phyloP scores from a whole-genome alignment of 2,329 filamentous ascomycete genomes.

The Juglanconis sp. region DNA sequence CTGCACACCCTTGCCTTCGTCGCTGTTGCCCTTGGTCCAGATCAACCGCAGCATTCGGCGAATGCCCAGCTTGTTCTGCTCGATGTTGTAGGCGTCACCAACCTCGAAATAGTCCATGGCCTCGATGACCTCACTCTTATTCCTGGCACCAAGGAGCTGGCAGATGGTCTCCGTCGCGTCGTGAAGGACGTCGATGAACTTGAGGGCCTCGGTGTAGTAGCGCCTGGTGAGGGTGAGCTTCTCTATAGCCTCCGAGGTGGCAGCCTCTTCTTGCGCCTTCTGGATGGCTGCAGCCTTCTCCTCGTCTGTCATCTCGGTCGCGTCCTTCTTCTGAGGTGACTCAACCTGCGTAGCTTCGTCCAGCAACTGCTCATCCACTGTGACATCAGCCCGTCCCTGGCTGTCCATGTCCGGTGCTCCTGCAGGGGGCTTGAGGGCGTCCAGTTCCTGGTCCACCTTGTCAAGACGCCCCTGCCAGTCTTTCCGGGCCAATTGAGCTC shows the following conservation, averaged over 20 bases:
- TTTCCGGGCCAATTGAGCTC: constrained; percentile 76
- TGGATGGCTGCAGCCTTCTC: constrained; percentile 69
- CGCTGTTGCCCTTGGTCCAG: constrained; percentile 99
- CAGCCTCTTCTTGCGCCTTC: constrained; percentile 82
- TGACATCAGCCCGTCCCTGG: constrained; percentile 53
- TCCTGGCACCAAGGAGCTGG: constrained; percentile 86
- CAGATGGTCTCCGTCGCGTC: constrained; percentile 76
- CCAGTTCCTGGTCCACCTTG: constrained; percentile 77
- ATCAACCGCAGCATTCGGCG: constrained; percentile 93
- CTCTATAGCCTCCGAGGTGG: constrained; percentile 82
- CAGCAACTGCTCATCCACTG: constrained; percentile 73
- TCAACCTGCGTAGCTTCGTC: constrained; percentile 85
- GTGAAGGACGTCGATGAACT: constrained; percentile 89
- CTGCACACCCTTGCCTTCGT: constrained; percentile 97
- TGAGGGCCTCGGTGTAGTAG: constrained; percentile 90
- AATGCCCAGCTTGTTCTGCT: constrained; percentile 89
- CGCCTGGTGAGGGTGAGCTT: constrained; percentile 84
- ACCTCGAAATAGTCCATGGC: constrained; percentile 98
- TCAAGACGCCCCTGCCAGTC: constrained; percentile 84
- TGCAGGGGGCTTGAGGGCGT: constrained; percentile 74
- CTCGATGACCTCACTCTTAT: constrained; percentile 98
- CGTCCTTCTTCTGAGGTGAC: constrained; percentile 60
- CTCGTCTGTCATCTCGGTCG: constrained; percentile 69
- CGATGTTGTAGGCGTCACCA: constrained; percentile 92
- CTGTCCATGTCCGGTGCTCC: constrained; percentile 70